Evolutionary conservation across 495 filamentous ascomycete species (phyloP).

Genomic region (Hyphodiscus hymeniophilus): DNA sequence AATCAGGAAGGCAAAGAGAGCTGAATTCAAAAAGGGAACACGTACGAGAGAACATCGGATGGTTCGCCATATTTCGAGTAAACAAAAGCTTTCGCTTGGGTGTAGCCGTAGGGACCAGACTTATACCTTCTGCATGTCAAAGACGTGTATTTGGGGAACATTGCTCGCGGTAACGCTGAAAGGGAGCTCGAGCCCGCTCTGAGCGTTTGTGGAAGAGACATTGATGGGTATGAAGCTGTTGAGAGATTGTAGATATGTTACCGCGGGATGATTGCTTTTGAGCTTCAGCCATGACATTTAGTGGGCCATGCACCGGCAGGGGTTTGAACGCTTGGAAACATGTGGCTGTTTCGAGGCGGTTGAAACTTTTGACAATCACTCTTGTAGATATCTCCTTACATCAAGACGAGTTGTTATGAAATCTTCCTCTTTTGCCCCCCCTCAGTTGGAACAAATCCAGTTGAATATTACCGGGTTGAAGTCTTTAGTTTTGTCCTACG

Average conservation of each 20-base stretch:
- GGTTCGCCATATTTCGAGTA: conserved; percentile 84
- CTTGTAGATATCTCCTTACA: too few species aligned
- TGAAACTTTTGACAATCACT: too few species aligned
- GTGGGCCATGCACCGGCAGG: background rate
- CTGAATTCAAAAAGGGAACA: background rate
- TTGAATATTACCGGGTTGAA: too few species aligned
- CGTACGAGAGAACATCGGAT: conserved; percentile 64
- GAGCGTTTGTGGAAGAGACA: conserved; percentile 4
- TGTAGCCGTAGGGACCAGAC: conserved; percentile 85
- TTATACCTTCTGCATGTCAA: conserved; percentile 32
- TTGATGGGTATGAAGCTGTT: conserved; percentile 3
- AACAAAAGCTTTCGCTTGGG: conserved; percentile 86
- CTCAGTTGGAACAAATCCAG: too few species aligned
- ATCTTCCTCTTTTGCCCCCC: background rate
- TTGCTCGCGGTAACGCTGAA: conserved; percentile 9
- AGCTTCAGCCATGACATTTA: conserved; percentile 1
- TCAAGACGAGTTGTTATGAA: background rate
- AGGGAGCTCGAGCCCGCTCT: conserved; percentile 2
- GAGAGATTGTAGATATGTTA: background rate
- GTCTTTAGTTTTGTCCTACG: too few species aligned
- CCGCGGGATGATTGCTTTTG: background rate
- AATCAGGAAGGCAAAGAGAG: background rate
- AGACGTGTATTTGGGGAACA: conserved; percentile 2
- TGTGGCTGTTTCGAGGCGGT: too few species aligned
- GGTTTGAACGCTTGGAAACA: background rate